Evolutionary conservation across 371 early-diverging fungal species (phyloP), one percentile per base, ranked within the genome.

Genomic region (Mortierella sp.): DNA sequence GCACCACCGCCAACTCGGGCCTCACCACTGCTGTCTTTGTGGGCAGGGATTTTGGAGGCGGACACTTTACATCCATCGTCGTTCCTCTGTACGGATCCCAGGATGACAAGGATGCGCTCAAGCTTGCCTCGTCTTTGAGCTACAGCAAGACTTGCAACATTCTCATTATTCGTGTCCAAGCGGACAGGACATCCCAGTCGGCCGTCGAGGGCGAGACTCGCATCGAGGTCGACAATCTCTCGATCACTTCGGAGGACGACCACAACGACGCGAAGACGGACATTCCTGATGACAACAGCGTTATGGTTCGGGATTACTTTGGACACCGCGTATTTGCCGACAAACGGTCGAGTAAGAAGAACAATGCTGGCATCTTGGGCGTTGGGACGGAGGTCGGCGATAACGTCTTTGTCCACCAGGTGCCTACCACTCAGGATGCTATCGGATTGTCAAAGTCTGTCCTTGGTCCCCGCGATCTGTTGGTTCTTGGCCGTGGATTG

Each of bases 41-140:
- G 34, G 83, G 79, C 68, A 71, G 83, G 34, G 83, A 83, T 43
- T 78, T 83, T 63, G 83, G 83, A 31, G 79, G 83, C 11, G 83
- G 83, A 47, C 73, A 63, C 64, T 83, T 83, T 67, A 31, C 31
- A 26, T 78, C 71, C 37, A 70, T 83, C 39, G 75, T 83, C 68
- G 76, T 83, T 11, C 73, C 79, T 0, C 70, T 83, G 16, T 76
- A 83, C 44, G 83, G 83, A 34, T 83, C 83, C 14, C 55, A 41
- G 14, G 83, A 83, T 31, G 83, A 83, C 37, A 73, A 75, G 44
- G 83, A 71, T 16, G 79, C 76, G 0, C 52, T 83, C 34, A 83
- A 75, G 50, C 65, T 83, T 11, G 79, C 79, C 24, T 74, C 79
- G 0, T 45, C 76, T 34, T 13, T 83, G 53, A 83, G 83, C 43